These are phyloP conservation scores for Dactylellina haptotyla DNA, from an alignment of 2,329 filamentous ascomycete genomes.

Conservation along the genomic window DNA sequence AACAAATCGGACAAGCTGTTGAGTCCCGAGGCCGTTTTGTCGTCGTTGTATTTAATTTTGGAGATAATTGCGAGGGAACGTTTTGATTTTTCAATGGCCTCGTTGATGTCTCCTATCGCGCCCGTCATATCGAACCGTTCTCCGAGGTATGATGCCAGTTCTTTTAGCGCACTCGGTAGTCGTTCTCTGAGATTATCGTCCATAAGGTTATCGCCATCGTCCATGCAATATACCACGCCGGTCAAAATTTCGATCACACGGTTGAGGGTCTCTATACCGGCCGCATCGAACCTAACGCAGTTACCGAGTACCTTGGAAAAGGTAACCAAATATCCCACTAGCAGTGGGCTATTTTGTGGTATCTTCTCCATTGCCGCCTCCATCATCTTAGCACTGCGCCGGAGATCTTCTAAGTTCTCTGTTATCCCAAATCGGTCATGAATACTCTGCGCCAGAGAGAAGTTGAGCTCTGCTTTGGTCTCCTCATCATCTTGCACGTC, in stretches of 20 bases:
- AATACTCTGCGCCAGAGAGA: background rate
- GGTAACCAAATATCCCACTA: background rate
- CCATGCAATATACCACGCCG: background rate
- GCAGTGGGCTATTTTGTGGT: background rate
- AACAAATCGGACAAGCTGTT: background rate
- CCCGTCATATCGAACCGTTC: background rate
- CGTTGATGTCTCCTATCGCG: background rate
- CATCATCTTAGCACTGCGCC: slow-evolving; percentile 4
- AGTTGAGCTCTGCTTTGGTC: background rate
- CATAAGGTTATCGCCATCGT: background rate
- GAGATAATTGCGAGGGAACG: background rate
- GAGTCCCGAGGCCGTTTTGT: background rate
- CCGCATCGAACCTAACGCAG: background rate
- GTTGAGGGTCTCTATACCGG: background rate
- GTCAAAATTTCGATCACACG: slow-evolving; percentile 5
- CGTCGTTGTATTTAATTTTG: background rate
- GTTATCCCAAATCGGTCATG: background rate
- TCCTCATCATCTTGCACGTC: background rate
- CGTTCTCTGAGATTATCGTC: background rate
- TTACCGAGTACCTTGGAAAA: background rate
- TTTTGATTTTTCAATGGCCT: background rate
- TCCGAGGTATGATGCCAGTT: slow-evolving; percentile 6
- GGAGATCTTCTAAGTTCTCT: background rate
- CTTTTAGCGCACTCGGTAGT: background rate
- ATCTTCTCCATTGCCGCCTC: slow-evolving; percentile 2